phyloP scores from a whole-genome alignment of 208 protist genomes.

The Acanthamoeba triangularis region DNA sequence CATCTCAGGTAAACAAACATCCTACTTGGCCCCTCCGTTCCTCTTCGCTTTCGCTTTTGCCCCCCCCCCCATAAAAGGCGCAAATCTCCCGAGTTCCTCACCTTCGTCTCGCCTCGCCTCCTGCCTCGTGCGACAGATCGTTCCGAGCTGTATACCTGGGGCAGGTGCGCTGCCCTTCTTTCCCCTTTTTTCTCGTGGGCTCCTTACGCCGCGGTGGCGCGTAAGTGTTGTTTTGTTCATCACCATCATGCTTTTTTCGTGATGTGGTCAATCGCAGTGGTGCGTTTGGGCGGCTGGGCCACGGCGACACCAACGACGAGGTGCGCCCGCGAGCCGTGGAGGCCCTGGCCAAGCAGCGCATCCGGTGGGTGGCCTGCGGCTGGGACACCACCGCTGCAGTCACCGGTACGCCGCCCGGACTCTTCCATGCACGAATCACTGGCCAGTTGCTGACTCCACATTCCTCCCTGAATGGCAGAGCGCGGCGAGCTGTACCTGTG shows the following conservation, averaged over 20 bases:
- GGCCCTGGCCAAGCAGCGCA: not conserved
- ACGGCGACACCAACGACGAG: not conserved
- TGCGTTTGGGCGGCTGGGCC: not conserved
- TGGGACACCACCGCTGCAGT: slow-evolving; percentile 10
- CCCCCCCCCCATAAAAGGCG: not conserved
- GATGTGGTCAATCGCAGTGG: not conserved
- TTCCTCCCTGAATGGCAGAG: not conserved
- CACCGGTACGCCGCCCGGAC: not conserved
- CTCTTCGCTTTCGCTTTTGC: not conserved
- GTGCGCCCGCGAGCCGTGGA: not conserved
- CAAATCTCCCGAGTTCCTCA: not conserved
- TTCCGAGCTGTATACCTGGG: not conserved
- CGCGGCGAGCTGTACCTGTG: slow-evolving; percentile 35
- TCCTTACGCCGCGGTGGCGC: no score
- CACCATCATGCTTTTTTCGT: not conserved
- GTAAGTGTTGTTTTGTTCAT: not conserved
- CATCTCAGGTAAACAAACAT: not conserved
- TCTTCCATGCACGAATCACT: not conserved
- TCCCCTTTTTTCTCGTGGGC: not conserved
- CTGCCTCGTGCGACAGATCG: not conserved
- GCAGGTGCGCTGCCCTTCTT: not conserved
- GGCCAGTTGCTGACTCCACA: not conserved
- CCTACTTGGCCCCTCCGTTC: not conserved
- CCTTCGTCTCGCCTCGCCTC: not conserved
- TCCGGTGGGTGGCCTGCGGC: slow-evolving; percentile 14